These are phyloP conservation scores for Scleroderma citrinum DNA, from an alignment of 768 basidiomycete genomes.

Conservation along the genomic window DNA sequence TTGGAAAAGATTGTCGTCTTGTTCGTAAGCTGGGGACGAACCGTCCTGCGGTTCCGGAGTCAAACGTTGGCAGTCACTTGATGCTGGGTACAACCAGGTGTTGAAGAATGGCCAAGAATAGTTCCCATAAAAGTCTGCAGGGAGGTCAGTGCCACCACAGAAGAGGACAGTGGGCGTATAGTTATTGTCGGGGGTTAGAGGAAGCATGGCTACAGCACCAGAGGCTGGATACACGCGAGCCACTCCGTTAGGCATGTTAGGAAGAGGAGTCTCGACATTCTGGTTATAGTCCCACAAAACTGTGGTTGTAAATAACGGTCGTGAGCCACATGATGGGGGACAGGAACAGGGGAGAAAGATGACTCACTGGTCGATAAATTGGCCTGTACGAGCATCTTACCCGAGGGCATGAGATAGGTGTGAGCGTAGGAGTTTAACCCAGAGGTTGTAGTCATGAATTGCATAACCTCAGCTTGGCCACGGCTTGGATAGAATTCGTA, in stretches of 20 bases:
- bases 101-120: constrained; percentile 69
- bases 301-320: constrained; percentile 7
- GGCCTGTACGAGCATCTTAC: constrained; percentile 77
- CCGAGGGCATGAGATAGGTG: constrained; percentile 68
- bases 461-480: constrained; percentile 43
- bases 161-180: constrained; percentile 83
- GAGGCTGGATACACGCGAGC: constrained; percentile 87
- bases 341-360: background rate
- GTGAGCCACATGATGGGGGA: background rate
- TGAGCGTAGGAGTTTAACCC: constrained; percentile 77
- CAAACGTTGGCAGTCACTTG: constrained; percentile 72
- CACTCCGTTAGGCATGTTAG: constrained; percentile 67
- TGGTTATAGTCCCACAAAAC: constrained; percentile 47
- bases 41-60: constrained; percentile 80
- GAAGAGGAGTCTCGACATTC: constrained; percentile 58
- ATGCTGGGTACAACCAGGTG: constrained; percentile 68
- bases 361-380: constrained; percentile 66
- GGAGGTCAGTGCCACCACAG: constrained; percentile 85
- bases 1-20: constrained; percentile 72
- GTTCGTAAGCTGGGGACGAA: constrained; percentile 49
- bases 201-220: constrained; percentile 84
- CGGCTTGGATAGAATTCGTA: constrained; percentile 76
- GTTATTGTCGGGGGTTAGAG: constrained; percentile 83
- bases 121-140: constrained; percentile 67
- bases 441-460: constrained; percentile 65